Percentiles rank a stretch among this genome's conserved stretches.
These are phyloP conservation scores for Euptelea pleiosperma DNA, from an alignment of 164 flowering plant genomes.

Conservation along the genomic window DNA sequence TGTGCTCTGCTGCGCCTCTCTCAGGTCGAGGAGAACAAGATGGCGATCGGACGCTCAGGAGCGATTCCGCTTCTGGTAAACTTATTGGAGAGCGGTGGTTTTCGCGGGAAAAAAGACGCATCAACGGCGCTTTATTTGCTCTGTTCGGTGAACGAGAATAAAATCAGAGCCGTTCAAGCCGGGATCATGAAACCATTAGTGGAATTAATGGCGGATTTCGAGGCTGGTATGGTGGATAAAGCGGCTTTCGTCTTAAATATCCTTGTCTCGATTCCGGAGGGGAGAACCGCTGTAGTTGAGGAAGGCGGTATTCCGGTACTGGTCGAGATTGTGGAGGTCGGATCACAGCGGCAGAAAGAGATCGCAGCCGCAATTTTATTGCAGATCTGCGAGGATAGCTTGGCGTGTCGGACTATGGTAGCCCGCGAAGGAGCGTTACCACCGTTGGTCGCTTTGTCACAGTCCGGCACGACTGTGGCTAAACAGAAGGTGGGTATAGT, in stretches of 20 bases:
- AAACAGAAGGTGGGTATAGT: conserved; percentile 60
- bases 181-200: conserved; percentile 74
- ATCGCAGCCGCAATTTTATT: conserved; percentile 55
- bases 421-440: conserved; percentile 95
- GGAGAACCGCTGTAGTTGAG: conserved; percentile 53
- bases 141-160: conserved; percentile 69
- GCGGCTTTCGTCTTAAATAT: conserved; percentile 63
- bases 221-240: conserved; percentile 83
- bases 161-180: conserved; percentile 57
- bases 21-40: conserved; percentile 59
- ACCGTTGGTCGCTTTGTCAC: conserved; percentile 74
- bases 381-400: conserved; percentile 65
- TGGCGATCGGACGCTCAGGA: conserved; percentile 76
- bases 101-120: conserved; percentile 86
- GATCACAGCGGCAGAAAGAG: conserved; percentile 79
- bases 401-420: conserved; percentile 58
- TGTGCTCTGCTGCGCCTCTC: conserved; percentile 81
- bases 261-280: conserved; percentile 51
- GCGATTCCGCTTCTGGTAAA: conserved; percentile 69
- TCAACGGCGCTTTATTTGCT: conserved; percentile 71
- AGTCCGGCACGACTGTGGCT: conserved; percentile 68
- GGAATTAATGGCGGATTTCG: conserved; percentile 83
- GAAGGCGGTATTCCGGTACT: conserved; percentile 91
- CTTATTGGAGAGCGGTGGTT: conserved; percentile 54
- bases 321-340: conserved; percentile 84